Base-by-base conservation (phyloP, 2,329 filamentous ascomycete species). In the Gaeumannomyces tritici region DNA sequence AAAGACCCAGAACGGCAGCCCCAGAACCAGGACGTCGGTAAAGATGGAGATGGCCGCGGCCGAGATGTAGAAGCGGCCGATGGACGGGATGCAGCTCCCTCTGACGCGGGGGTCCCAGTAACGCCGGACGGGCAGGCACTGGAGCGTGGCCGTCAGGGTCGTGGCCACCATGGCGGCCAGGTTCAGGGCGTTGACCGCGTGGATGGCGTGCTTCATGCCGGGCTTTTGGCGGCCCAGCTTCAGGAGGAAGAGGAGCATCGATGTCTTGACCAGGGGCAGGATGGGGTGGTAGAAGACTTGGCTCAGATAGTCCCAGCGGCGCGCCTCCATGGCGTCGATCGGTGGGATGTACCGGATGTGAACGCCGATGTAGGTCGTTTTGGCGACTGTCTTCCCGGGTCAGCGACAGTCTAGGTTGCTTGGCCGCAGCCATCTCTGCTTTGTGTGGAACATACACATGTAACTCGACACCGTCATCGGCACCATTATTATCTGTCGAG, bases 241-340 rank as follows among this genome's bases (percentile, higher is more conserved):
- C 5, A 70, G 63, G 8, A 72, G 66, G 63, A 73, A 74, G 26
- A 72, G 67, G 42, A 74, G 65, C 29, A 71, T 70, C 2, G 80
- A 71, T 7, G 85, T 80, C 68, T 87, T 89, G 66, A 93, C 82
- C 69, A 93, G 89, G 0, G 90, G 89, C 13, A 93, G 76, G 71
- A 90, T 93, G 1, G 85, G 87, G 71, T 93, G 89, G 66, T 74
- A 74, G 12, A 74, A 65, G 9, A 75, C 67, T 62, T 74, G 71
- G 3, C 72, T 70, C 33, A 70, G 68, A 56, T 71, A 74, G 54
- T 68, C 63, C 72, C 72, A 74, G 26, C 71, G 65, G 21, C 69
- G 57, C 1, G 62, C 69, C 47, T 69, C 63, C 0, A 67, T 69
- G 3, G 64, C 67, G 60, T 70, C 68, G 26, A 59, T 35, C 35